A percentile compares a stretch with the other conserved stretches of the same genome.
These are phyloP conservation scores for Pseudopyricularia javanii DNA, from an alignment of 2,329 filamentous ascomycete genomes.

Conservation along the genomic window DNA sequence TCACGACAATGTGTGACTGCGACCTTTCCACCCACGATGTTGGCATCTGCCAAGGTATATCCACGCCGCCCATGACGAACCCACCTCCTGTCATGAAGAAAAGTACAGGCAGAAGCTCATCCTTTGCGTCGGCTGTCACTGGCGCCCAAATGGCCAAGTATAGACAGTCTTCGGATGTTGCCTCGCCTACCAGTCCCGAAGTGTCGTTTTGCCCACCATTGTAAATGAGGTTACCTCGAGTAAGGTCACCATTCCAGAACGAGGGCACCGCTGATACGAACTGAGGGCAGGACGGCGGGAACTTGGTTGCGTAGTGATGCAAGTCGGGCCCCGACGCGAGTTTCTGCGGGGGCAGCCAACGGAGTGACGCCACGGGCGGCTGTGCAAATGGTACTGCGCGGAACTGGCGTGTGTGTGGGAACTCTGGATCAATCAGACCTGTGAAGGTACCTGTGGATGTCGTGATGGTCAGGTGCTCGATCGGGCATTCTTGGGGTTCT, in stretches of 20 bases:
- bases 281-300: neutral
- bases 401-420: neutral
- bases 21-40: constrained; percentile 29
- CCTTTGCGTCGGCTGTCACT: constrained; percentile 3
- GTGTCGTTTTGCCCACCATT: neutral
- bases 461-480: neutral
- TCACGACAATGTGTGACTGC: constrained; percentile 26
- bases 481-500: neutral
- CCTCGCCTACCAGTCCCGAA: neutral
- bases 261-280: neutral
- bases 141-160: constrained; percentile 30
- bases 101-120: constrained; percentile 21
- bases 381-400: neutral
- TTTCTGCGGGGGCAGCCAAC: neutral
- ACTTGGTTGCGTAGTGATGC: neutral
- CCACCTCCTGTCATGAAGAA: constrained; percentile 35
- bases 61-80: constrained; percentile 27
- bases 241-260: neutral
- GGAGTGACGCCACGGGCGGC: neutral
- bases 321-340: neutral
- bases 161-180: constrained; percentile 25
- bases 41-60: constrained; percentile 32
- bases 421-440: neutral
- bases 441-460: neutral
- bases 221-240: neutral